Base-by-base conservation (phyloP, 23 red algal genomes). In the Cyanidiococcus yangmingshanensis region DNA sequence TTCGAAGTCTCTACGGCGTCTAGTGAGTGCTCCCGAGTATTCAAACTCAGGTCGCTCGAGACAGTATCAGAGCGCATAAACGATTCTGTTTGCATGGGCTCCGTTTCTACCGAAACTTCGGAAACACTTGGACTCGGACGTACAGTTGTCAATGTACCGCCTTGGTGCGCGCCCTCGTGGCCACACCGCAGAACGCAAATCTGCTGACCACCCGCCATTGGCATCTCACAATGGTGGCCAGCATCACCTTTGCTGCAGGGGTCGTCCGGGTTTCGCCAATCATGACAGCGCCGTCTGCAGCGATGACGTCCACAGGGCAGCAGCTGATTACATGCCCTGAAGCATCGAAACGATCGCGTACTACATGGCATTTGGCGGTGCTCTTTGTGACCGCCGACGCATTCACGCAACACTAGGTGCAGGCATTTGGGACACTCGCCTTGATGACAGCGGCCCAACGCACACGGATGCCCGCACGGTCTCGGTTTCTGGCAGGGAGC, bases 221-320 rank as follows among this genome's bases (percentile, higher is more conserved):
- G 45, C 45, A 54, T 54, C 21, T 54, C 45, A 21, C 45, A 54
- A 15, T 7, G 45, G 21, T 54, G 45, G 7, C 12, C 21, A 7
- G 45, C 12, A 54, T 54, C 45, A 21, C 45, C 45, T 54, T 54
- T 54, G 45, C 12, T 54, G 45, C 45, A 54, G 45, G 45, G 21
- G 45, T 54, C 45, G 45, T 54, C 45, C 21, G 45, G 45, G 45
- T 54, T 54, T 54, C 45, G 45, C 63, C 21, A 71, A 7, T 25
- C 63, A 29, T 71, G 63, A 30, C 63, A 71, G 32, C n/a, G 63
- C 32, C 32, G 63, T 30, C 7, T 35, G 63, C 63, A 71, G 7
- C 63, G 63, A 71, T 71, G 63, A 29, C 63, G 63, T 71, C 63
- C 63, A 35, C 63, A 71, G 63, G 63, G 32, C n/a, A 71, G 63